These are phyloP conservation scores for Rubia tinctorum DNA, from an alignment of 305 asterid genomes.

Conservation along the genomic window DNA sequence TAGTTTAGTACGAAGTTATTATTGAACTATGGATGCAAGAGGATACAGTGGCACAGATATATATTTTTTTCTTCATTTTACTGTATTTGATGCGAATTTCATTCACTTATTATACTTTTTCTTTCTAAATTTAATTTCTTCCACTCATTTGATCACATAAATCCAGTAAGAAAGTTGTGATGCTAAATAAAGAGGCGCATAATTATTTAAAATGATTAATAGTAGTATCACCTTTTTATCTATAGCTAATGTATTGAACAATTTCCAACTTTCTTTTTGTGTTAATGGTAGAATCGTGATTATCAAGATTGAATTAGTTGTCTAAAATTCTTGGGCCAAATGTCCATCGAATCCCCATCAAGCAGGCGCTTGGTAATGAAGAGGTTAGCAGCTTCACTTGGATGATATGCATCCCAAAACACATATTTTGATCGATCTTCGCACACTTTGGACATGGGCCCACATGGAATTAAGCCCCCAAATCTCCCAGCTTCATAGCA, in stretches of 20 bases:
- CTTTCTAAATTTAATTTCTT: too few relatives aligned
- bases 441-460: slow-evolving; percentile 57
- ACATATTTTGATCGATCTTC: slow-evolving; percentile 58
- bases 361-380: slow-evolving; percentile 49
- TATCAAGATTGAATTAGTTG: slow-evolving; percentile 26
- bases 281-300: not conserved
- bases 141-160: too few relatives aligned
- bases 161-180: too few relatives aligned
- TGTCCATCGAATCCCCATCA: slow-evolving; percentile 42
- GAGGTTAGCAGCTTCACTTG: slow-evolving; percentile 56
- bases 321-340: slow-evolving; percentile 64
- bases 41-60: too few relatives aligned
- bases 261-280: not conserved
- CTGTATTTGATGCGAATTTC: too few relatives aligned
- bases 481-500: slow-evolving; percentile 51
- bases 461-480: slow-evolving; percentile 74
- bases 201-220: not conserved
- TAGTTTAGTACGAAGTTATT: too few relatives aligned
- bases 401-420: slow-evolving; percentile 84
- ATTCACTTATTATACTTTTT: too few relatives aligned
- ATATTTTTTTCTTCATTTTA: too few relatives aligned
- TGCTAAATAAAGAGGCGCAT: not conserved
- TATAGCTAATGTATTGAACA: not conserved
- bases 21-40: too few relatives aligned
- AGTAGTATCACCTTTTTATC: not conserved